A percentile compares a stretch with the other conserved stretches of the same genome.
Evolutionary conservation across 306 rosid species (phyloP).

Genomic region (Gillenia trifoliata): DNA sequence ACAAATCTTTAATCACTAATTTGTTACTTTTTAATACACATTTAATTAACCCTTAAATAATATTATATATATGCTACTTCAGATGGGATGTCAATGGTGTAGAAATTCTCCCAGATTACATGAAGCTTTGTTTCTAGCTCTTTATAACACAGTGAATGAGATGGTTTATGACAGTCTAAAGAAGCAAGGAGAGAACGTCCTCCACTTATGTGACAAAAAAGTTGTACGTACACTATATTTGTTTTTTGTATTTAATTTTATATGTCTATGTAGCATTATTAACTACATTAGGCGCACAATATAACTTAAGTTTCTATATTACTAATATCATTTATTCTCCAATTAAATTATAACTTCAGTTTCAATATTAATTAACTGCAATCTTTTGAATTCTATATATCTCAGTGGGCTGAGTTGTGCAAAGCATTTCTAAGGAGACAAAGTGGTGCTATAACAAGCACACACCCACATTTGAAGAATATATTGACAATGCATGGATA

Average conservation of each 20-base stretch:
- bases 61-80: too few relatives aligned
- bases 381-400: not conserved
- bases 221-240: conserved; percentile 21
- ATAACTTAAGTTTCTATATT: too few relatives aligned
- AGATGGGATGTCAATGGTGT: too few relatives aligned
- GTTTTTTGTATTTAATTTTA: too few relatives aligned
- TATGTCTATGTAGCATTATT: too few relatives aligned
- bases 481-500: conserved; percentile 45
- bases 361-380: not conserved
- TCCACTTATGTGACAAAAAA: conserved; percentile 45
- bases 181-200: conserved; percentile 31
- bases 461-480: conserved; percentile 32
- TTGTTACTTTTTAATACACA: too few relatives aligned
- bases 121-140: conserved; percentile 57
- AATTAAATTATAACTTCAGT: too few relatives aligned
- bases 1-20: too few relatives aligned
- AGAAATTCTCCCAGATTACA: conserved; percentile 26
- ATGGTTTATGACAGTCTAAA: conserved; percentile 34
- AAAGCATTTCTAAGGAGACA: conserved; percentile 36
- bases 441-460: conserved; percentile 29
- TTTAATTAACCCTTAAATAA: too few relatives aligned
- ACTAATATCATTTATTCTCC: too few relatives aligned
- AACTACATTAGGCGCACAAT: too few relatives aligned
- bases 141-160: conserved; percentile 56
- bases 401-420: conserved; percentile 51